Evolutionary conservation across 108 stramenopile species (phyloP).

Genomic region (Bacterosira constricta): DNA sequence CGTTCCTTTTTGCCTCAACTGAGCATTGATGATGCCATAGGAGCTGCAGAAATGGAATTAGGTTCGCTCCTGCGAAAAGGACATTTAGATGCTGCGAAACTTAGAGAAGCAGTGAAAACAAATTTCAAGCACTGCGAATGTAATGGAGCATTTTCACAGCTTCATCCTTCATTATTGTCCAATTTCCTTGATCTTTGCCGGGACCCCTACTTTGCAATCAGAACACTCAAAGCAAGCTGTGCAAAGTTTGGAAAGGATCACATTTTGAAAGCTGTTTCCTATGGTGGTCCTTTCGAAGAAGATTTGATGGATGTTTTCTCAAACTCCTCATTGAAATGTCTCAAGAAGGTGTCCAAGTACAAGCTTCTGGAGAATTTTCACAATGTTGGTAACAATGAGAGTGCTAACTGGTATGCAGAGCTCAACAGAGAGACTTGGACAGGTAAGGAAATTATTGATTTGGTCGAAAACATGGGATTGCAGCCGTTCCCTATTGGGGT

Average conservation of each 20-base stretch:
- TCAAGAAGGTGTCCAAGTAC: not conserved
- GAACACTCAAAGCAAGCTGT: not conserved
- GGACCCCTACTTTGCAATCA: not conserved
- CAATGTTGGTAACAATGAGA: not conserved
- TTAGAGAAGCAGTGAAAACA: too few species aligned
- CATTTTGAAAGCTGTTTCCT: not conserved
- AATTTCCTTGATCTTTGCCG: constrained; percentile 2
- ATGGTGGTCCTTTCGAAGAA: not conserved
- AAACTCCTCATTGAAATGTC: not conserved
- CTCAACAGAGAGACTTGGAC: constrained; percentile 3
- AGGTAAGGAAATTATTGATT: not conserved
- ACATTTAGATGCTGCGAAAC: too few species aligned
- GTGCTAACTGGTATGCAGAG: not conserved
- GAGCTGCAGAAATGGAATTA: too few species aligned
- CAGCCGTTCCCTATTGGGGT: constrained; percentile 1
- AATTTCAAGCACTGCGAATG: too few species aligned
- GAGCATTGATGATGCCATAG: not conserved
- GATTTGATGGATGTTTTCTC: not conserved
- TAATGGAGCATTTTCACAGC: not conserved
- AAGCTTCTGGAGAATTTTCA: not conserved
- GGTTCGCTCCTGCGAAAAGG: too few species aligned
- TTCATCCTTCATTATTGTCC: not conserved
- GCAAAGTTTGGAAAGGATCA: constrained; percentile 9
- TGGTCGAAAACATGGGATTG: not conserved
- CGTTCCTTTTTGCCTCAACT: not conserved